phyloP scores from a whole-genome alignment of 306 rosid genomes.

The Begonia fuchsioides region DNA sequence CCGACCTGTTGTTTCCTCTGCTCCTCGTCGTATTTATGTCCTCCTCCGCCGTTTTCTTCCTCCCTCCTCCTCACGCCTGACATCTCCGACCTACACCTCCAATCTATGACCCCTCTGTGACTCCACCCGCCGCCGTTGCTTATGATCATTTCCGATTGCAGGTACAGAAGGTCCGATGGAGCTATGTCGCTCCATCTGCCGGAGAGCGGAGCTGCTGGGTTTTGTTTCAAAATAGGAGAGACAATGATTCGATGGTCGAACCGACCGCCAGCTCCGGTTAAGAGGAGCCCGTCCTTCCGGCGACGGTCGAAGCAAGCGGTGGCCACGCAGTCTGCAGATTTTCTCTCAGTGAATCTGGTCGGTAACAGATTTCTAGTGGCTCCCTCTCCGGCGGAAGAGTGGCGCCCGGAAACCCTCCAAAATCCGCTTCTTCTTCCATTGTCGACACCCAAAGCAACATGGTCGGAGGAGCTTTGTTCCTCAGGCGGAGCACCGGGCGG shows the following conservation, averaged over 20 bases:
- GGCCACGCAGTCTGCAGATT: slow-evolving; percentile 47
- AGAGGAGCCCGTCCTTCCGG: slow-evolving; percentile 55
- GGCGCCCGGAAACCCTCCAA: slow-evolving; percentile 38
- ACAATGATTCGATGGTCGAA: slow-evolving; percentile 70
- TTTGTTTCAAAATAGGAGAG: slow-evolving; percentile 13
- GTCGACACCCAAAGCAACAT: slow-evolving; percentile 15
- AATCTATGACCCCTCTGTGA: slow-evolving; percentile 33
- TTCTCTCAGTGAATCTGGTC: slow-evolving; percentile 31
- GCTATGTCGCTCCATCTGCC: slow-evolving; percentile 81
- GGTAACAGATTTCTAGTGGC: slow-evolving; percentile 5
- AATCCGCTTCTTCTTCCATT: background rate
- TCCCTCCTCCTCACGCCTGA: slow-evolving; percentile 54
- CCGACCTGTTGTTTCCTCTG: slow-evolving; percentile 18
- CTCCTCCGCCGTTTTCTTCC: background rate
- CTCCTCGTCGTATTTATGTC: slow-evolving; percentile 2
- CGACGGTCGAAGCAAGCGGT: slow-evolving; percentile 31
- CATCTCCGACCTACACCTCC: slow-evolving; percentile 71
- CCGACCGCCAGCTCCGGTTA: slow-evolving; percentile 22
- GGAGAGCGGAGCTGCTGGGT: slow-evolving; percentile 2
- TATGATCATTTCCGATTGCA: slow-evolving; percentile 63
- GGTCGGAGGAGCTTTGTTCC: background rate
- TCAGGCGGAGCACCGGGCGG: slow-evolving; percentile 2
- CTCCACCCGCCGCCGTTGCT: slow-evolving; percentile 21
- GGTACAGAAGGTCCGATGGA: slow-evolving; percentile 51
- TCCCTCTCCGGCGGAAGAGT: slow-evolving; percentile 57